Base-by-base conservation (phyloP, 495 filamentous ascomycete genomes). In the Hypoxylon rickii region DNA sequence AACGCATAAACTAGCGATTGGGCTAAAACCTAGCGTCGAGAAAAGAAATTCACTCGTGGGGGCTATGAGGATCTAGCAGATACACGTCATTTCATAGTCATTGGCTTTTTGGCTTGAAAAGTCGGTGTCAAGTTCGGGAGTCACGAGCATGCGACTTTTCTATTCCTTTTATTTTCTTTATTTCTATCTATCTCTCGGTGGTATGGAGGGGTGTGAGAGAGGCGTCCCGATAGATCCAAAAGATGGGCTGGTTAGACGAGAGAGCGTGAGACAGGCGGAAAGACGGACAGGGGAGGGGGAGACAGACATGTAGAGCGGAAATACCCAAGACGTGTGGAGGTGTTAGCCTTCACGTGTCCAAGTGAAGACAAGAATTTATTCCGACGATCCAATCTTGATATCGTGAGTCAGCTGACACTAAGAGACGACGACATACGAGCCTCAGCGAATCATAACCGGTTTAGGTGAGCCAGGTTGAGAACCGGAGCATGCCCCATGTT, bases 81-180 rank as follows among this genome's bases (percentile, higher is more conserved):
- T 63, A 63, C 59, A 63, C 59, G 53, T 63, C 59, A 63, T 63
- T 62, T 53, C 44, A 45, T 19, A 43, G 53, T 58, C 59, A 63
- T 54, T 44, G 48, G 53, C 48, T 51, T 49, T 36, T 40, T 50
- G 50, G 45, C 46, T 61, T 38, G 38, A 58, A 56, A 57, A 58
- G 53, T 63, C 59, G 59, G 59, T 63, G 53, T 57, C 59, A 51
- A 12, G 46, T 45, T 24, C 34, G 48, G 43, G 32, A 49, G 44
- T 17, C 15, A 38, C 48, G 33, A 57, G 39, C 40, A 41, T 54
- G 37, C 39, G 46, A 51, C 48, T 49, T 55, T 46, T 43, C 37
- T 59, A 17, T 55, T 32, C 55, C 41, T 41, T 29, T 22, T 47
- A 36, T 38, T 50, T 34, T 52, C 44, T 58, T 43, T 41, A 20